Percentiles rank a stretch among this genome's conserved stretches.
Evolutionary conservation across 2,329 filamentous ascomycete species (phyloP).

Genomic region (Pseudogymnoascus sp.): DNA sequence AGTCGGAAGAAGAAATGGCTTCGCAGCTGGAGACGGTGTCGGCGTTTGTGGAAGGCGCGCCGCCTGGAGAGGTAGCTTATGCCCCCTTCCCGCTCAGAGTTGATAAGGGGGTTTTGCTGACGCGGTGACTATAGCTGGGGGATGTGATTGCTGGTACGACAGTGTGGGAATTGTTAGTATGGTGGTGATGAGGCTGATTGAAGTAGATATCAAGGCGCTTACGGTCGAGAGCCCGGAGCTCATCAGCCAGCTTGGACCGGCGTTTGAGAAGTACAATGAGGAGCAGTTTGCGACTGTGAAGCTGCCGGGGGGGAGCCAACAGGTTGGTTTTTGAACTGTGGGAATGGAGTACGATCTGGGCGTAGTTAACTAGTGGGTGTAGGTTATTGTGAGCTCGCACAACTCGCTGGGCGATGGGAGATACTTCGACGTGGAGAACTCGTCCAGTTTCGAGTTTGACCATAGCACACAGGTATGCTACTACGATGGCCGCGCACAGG

Average conservation of each 20-base stretch:
- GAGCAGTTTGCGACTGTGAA: conserved; percentile 84
- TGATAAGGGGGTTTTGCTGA: neutral
- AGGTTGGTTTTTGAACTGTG: conserved; percentile 41
- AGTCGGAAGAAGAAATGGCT: conserved; percentile 20
- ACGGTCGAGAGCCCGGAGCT: conserved; percentile 61
- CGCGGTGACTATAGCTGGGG: conserved; percentile 17
- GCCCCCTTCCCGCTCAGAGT: neutral
- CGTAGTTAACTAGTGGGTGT: conserved; percentile 12
- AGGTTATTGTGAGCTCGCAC: conserved; percentile 75
- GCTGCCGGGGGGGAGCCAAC: conserved; percentile 74
- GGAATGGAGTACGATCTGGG: neutral
- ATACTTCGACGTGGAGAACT: conserved; percentile 85
- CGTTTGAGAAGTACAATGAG: conserved; percentile 93
- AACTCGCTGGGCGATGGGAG: conserved; percentile 71
- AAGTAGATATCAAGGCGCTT: conserved; percentile 77
- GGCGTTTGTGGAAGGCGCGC: conserved; percentile 86
- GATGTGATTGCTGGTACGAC: conserved; percentile 22
- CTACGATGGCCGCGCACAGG: neutral
- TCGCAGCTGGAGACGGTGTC: conserved; percentile 54
- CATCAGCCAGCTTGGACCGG: conserved; percentile 64
- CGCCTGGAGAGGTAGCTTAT: conserved; percentile 79
- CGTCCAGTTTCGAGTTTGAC: conserved; percentile 81
- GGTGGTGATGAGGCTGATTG: neutral
- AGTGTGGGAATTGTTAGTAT: neutral
- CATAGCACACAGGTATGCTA: conserved; percentile 61